phyloP scores from a whole-genome alignment of 768 basidiomycete genomes.

The Boletus reticulatus region DNA sequence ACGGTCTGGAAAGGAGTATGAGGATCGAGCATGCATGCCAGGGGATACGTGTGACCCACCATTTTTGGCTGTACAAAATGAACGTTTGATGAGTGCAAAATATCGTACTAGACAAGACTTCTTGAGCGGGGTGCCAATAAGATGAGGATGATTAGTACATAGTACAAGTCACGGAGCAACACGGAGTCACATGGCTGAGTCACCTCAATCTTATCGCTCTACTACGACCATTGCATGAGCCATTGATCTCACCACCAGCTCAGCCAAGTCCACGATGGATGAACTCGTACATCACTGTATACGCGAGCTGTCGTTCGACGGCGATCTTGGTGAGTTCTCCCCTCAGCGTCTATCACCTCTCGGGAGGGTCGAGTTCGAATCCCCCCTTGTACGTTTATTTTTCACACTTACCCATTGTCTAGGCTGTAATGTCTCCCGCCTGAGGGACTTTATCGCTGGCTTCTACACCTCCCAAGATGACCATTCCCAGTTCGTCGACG shows the following conservation, averaged over 20 bases:
- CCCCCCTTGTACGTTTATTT: conserved; percentile 31
- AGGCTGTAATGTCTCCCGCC: conserved; percentile 76
- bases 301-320: conserved; percentile 86
- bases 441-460: conserved; percentile 64
- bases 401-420: conserved; percentile 8
- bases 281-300: conserved; percentile 82
- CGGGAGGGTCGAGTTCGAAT: conserved; percentile 42
- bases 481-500: conserved; percentile 62
- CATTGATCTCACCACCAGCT: background rate
- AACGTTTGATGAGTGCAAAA: no score
- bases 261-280: conserved; percentile 46
- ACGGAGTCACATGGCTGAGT: conserved; percentile 5
- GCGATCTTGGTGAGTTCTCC: conserved; percentile 73
- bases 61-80: conserved; percentile 2
- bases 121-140: background rate
- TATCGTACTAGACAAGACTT: background rate
- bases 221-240: background rate
- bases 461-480: conserved; percentile 51
- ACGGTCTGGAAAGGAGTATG: conserved; percentile 42
- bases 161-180: background rate
- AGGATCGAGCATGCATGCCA: background rate
- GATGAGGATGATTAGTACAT: background rate
- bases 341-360: background rate
- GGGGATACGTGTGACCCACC: conserved; percentile 10
- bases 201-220: conserved; percentile 13